Evolutionary conservation across 768 basidiomycete species (phyloP).

Genomic region (Kwoniella sp.): DNA sequence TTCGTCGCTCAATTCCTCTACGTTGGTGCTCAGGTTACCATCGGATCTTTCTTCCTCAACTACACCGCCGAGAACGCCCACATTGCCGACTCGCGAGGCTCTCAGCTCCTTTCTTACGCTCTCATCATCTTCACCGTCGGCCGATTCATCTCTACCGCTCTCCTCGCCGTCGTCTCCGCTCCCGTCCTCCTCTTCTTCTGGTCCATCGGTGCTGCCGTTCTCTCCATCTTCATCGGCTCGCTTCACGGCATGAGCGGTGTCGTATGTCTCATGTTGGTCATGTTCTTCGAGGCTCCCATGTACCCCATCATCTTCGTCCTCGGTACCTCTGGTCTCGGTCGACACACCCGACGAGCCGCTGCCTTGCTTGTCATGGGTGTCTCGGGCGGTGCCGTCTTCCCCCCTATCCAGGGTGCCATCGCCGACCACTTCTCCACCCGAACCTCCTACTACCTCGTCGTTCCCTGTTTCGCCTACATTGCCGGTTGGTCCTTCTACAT

Average conservation of each 20-base stretch:
- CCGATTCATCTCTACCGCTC: conserved; percentile 64
- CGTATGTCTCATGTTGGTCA: conserved; percentile 66
- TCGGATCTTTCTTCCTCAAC: conserved; percentile 66
- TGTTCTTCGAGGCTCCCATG: conserved; percentile 70
- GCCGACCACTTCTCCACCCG: conserved; percentile 49
- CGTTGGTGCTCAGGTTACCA: conserved; percentile 45
- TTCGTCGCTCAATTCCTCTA: conserved; percentile 73
- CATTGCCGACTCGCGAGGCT: conserved; percentile 63
- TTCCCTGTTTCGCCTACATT: conserved; percentile 49
- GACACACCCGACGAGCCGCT: conserved; percentile 55
- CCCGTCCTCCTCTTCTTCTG: conserved; percentile 66
- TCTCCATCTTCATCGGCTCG: conserved; percentile 62
- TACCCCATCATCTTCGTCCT: conserved; percentile 61
- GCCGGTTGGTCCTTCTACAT: conserved; percentile 46
- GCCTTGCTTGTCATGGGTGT: conserved; percentile 51
- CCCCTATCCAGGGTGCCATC: conserved; percentile 55
- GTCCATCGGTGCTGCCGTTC: conserved; percentile 62
- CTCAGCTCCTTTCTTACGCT: conserved; percentile 71
- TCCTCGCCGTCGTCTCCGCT: conserved; percentile 69
- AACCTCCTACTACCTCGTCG: conserved; percentile 47
- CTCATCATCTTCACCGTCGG: conserved; percentile 62
- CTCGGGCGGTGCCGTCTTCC: conserved; percentile 53
- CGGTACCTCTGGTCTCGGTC: conserved; percentile 53
- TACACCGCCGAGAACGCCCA: conserved; percentile 67
- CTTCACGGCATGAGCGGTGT: conserved; percentile 64